A percentile compares a stretch with the other conserved stretches of the same genome.
phyloP scores from a whole-genome alignment of 371 early-diverging fungal species.

The Blakeslea trispora region DNA sequence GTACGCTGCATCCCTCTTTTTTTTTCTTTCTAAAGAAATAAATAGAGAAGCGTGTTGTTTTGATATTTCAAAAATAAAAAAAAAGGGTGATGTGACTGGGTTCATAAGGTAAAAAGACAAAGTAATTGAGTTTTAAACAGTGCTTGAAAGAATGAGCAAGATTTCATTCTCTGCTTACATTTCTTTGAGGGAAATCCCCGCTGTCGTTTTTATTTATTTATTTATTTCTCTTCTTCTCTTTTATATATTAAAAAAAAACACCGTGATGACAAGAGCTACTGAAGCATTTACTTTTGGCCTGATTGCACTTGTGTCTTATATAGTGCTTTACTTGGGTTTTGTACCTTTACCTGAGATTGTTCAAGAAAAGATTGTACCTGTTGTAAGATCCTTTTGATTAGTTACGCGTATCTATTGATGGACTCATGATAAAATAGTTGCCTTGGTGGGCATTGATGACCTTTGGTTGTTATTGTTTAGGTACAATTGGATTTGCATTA shows the following conservation, averaged over 20 bases:
- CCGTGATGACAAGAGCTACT: slow-evolving; percentile 69
- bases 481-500: slow-evolving; percentile 82
- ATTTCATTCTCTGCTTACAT: too few relatives aligned
- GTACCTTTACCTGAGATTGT: slow-evolving; percentile 59
- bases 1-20: slow-evolving; percentile 20
- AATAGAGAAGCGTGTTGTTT: too few relatives aligned
- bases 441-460: slow-evolving; percentile 83
- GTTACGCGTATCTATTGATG: background rate
- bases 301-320: slow-evolving; percentile 45
- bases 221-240: background rate
- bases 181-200: too few relatives aligned
- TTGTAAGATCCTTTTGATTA: slow-evolving; percentile 36
- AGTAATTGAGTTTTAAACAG: too few relatives aligned
- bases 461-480: slow-evolving; percentile 85
- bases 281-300: slow-evolving; percentile 55
- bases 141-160: too few relatives aligned
- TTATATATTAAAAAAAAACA: background rate
- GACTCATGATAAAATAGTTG: slow-evolving; percentile 48
- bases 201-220: background rate
- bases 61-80: too few relatives aligned
- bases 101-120: too few relatives aligned
- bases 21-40: too few relatives aligned
- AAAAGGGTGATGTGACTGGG: too few relatives aligned
- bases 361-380: slow-evolving; percentile 61
- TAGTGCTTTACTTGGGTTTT: slow-evolving; percentile 53